Base-by-base conservation (phyloP, 306 rosid species). In the Dicorynia guianensis region DNA sequence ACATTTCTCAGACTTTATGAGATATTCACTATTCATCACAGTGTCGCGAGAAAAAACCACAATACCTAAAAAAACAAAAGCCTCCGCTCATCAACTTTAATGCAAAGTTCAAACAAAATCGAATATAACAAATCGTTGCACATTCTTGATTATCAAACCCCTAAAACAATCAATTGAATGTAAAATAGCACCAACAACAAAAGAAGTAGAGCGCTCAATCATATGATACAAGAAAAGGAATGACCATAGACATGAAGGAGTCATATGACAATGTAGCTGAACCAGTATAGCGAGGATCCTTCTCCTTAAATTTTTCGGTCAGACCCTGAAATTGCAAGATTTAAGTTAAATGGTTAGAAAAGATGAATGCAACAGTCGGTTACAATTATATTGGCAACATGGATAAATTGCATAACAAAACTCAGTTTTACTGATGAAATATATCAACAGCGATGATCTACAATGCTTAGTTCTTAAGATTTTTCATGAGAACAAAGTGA, bases 221-320 rank as follows among this genome's bases (percentile, higher is more conserved):
- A 61, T 90, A 90, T 10, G 96, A 81, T 74, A 87, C 90, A 69
- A 94, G 85, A 87, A 94, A 94, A 39, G 98, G 98, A 74, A 92
- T 79, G 76, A 91, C 89, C 83, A 80, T 82, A 1, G 93, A 75
- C 98, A 94, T 90, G 74, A 94, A 94, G 7, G 72, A 60, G 4
- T 94, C 89, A 40, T 94, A 90, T 33, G 81, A 46, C 30, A 91
- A 78, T 7, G 86, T 87, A 25, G 98, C 98, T 0, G 93, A 80
- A 63, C 98, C 98, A 0, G 85, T 65, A 64, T 74, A 83, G 50
- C 78, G 83, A 8, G 20, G 67, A 85, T 92, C 98, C 85, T 90
- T 94, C 89, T 87, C 95, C 80, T 92, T 94, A 54, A 94, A 94
- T 36, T 87, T 90, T 47, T 94, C 98, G 1, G 98, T 94, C 80